A percentile compares a stretch with the other conserved stretches of the same genome.
These are phyloP conservation scores for Leccinum boreale DNA, from an alignment of 768 basidiomycete species.

Conservation along the genomic window DNA sequence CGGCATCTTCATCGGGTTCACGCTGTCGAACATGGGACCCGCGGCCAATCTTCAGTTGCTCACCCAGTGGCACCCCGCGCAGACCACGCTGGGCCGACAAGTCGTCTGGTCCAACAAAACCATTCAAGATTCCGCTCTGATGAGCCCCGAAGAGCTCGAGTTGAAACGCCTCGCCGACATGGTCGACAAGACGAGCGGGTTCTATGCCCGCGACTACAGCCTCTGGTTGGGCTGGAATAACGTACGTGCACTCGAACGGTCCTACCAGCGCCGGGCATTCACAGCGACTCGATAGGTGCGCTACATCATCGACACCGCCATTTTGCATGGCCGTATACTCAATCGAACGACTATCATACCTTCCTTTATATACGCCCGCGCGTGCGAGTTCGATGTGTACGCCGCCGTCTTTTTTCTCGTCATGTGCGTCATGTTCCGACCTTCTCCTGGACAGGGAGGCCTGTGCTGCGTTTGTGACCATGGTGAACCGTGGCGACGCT, in stretches of 20 bases:
- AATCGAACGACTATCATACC: slow-evolving; percentile 45
- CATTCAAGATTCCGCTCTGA: not conserved
- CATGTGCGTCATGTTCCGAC: not conserved
- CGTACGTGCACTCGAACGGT: slow-evolving; percentile 17
- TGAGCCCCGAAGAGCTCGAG: slow-evolving; percentile 15
- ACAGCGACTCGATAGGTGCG: slow-evolving; percentile 35
- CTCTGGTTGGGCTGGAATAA: slow-evolving; percentile 52
- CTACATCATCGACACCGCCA: slow-evolving; percentile 45
- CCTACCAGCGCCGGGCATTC: not conserved
- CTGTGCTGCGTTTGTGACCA: slow-evolving; percentile 39
- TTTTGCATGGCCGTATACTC: slow-evolving; percentile 41
- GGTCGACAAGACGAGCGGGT: slow-evolving; percentile 40
- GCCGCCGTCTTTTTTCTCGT: not conserved
- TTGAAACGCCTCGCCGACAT: slow-evolving; percentile 32
- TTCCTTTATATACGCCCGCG: slow-evolving; percentile 45
- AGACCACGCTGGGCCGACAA: slow-evolving; percentile 8
- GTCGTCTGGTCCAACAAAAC: slow-evolving; percentile 13
- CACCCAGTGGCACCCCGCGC: slow-evolving; percentile 13
- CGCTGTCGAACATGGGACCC: slow-evolving; percentile 15
- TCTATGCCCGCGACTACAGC: slow-evolving; percentile 44
- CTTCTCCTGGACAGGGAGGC: slow-evolving; percentile 21
- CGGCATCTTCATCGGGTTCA: slow-evolving; percentile 29
- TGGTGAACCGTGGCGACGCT: slow-evolving; percentile 47
- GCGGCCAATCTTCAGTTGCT: slow-evolving; percentile 15
- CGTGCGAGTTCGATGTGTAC: slow-evolving; percentile 38